Conservation (phyloP, 2,329 filamentous ascomycete species). For the Ophiostoma montium region DNA sequence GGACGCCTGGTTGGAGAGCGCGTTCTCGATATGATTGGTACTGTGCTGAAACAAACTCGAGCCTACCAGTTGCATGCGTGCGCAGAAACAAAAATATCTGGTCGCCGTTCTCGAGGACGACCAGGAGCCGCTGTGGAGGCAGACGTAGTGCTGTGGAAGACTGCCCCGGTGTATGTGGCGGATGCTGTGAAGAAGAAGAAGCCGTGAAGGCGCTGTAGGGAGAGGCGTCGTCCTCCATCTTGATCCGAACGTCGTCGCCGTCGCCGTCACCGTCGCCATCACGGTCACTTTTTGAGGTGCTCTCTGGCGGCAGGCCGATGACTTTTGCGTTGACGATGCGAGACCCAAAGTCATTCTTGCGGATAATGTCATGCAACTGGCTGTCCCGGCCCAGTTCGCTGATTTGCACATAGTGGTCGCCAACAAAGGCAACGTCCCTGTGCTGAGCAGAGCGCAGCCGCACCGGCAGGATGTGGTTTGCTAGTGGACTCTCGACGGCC, state of each 20-base stretch:
- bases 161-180: background rate
- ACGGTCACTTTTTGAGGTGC: constrained; percentile 17
- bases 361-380: constrained; percentile 60
- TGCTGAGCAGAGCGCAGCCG: constrained; percentile 53
- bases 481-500: constrained; percentile 58
- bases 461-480: constrained; percentile 67
- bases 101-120: constrained; percentile 60
- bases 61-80: constrained; percentile 22
- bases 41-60: constrained; percentile 47
- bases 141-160: constrained; percentile 19
- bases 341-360: constrained; percentile 64
- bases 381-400: constrained; percentile 57
- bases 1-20: constrained; percentile 45
- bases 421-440: constrained; percentile 79
- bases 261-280: constrained; percentile 24
- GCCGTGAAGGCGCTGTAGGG: background rate
- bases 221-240: constrained; percentile 26
- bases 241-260: constrained; percentile 17
- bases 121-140: constrained; percentile 68
- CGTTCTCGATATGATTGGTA: constrained; percentile 43
- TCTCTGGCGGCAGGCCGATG: constrained; percentile 41
- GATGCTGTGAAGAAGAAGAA: background rate
- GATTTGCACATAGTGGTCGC: constrained; percentile 69
- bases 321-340: constrained; percentile 68
- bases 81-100: constrained; percentile 63